Percentiles rank a stretch among this genome's conserved stretches.
Conservation (phyloP, 495 filamentous ascomycete genomes). For the Xylaria nigripes region DNA sequence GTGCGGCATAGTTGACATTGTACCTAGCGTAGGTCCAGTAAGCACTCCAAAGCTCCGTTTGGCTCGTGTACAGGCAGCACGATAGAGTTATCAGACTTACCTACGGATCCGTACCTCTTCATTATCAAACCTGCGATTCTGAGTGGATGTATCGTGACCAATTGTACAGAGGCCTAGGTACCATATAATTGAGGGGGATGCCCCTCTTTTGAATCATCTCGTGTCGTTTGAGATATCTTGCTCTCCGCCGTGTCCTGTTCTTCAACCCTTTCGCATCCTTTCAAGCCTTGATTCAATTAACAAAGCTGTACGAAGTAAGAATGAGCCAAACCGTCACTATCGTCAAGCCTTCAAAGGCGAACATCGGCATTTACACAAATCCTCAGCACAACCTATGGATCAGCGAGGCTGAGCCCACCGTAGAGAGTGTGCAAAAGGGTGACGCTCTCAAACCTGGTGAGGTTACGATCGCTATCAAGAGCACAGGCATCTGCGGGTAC, state of each 20-base stretch:
- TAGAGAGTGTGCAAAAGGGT: constrained; percentile 65
- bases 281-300: neutral
- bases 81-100: neutral
- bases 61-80: too few relatives aligned
- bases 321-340: constrained; percentile 23
- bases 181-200: constrained; percentile 3
- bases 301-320: neutral
- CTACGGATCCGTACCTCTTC: neutral
- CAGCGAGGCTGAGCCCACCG: constrained; percentile 61
- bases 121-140: neutral
- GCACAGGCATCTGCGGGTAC: constrained; percentile 90
- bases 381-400: constrained; percentile 88
- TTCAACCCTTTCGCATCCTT: neutral
- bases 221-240: neutral
- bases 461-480: constrained; percentile 76
- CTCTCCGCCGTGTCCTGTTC: constrained; percentile 1
- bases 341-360: constrained; percentile 53
- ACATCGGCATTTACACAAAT: constrained; percentile 94
- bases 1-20: too few relatives aligned
- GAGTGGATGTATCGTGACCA: constrained; percentile 12
- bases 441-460: constrained; percentile 67
- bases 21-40: too few relatives aligned
- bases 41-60: too few relatives aligned
- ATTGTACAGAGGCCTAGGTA: constrained; percentile 1
- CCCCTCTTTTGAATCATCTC: constrained; percentile 9